A percentile compares a stretch with the other conserved stretches of the same genome.
Conservation (phyloP, 1,284 basidiomycete genomes). For the Austroboletus niveus region DNA sequence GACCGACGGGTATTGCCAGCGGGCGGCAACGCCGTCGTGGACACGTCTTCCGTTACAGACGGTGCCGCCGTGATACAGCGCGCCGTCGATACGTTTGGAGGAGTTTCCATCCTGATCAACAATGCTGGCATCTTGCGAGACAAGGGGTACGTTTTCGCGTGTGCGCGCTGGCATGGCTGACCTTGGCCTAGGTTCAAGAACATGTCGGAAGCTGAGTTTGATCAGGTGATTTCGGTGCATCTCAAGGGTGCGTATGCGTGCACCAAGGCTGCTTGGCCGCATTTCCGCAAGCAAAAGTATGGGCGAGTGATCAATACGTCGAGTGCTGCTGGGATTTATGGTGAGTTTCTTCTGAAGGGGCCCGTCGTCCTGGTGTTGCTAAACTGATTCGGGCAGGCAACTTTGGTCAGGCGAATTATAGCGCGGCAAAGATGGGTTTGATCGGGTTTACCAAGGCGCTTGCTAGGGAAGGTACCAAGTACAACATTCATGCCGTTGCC, state of each 20-base stretch:
- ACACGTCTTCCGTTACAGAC: constrained; percentile 88
- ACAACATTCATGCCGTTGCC: constrained; percentile 85
- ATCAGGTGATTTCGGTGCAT: constrained; percentile 87
- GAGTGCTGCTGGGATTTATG: constrained; percentile 84
- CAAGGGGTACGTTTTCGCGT: constrained; percentile 56
- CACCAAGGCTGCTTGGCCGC: constrained; percentile 94
- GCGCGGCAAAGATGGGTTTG: constrained; percentile 88
- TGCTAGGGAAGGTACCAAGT: constrained; percentile 88
- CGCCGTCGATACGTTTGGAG: constrained; percentile 86
- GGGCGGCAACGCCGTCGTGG: constrained; percentile 84
- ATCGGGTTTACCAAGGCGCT: constrained; percentile 92
- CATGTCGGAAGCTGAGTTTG: constrained; percentile 89
- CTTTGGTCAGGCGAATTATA: constrained; percentile 96
- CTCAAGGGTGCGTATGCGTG: constrained; percentile 95
- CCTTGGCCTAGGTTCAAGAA: constrained; percentile 72
- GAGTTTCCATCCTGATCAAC: constrained; percentile 85
- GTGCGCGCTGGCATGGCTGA: neutral
- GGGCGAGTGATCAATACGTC: constrained; percentile 93
- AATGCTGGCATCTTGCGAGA: constrained; percentile 95
- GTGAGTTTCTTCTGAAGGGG: constrained; percentile 38
- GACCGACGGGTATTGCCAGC: constrained; percentile 42
- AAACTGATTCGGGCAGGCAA: constrained; percentile 59
- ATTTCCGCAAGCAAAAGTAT: constrained; percentile 94
- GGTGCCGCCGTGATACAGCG: constrained; percentile 86
- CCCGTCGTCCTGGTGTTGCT: neutral